Base-by-base conservation (phyloP, 371 early-diverging fungal species). In the Apophysomyces elegans region DNA sequence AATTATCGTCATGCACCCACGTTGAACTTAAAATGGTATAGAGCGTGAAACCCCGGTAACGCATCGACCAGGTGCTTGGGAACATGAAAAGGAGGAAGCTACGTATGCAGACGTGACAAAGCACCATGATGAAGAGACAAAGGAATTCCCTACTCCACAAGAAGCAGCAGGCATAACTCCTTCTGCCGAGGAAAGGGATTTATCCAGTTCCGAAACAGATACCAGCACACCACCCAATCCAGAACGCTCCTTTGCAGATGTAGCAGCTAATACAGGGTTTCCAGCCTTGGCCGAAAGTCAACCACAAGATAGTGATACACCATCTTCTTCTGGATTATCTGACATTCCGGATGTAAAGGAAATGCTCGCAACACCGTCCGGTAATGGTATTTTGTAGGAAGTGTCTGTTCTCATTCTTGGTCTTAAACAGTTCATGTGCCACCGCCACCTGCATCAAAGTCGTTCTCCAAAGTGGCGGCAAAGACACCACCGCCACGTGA, bases 271-370 rank as follows among this genome's bases (percentile, higher is more conserved):
- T 61, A 65, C 73, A 46, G 81, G 65, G 9, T 81, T 75, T 35
- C 81, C 81, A 35, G 56, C 56, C 21, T 64, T 76, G 13, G 61
- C 70, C n/a, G 61, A 60, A 32, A 65, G 67, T 13, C 44, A 56
- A 8, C 36, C 70, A 59, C 56, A 54, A 9, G 57, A 18, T 35
- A 5, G 37, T 9, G n/a, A 45, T 44, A 11, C 21, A 38, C 14
- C 61, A 21, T 37, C 62, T 64, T 12, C 35, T n/a, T 56, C 56
- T 14, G 54, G 60, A 39, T 66, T 81, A 21, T 78, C 78, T 8
- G 59, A 62, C 36, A 35, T 78, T 45, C 81, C 81, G 37, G 78
- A 78, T 64, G 77, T 81, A 9, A 81, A 78, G 37, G 81, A 81
- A 41, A 75, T 81, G 78, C 54, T 78, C 11, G 7, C 70, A 12